phyloP scores from a whole-genome alignment of 129 eudicot genomes.

The Dittrichia graveolens region DNA sequence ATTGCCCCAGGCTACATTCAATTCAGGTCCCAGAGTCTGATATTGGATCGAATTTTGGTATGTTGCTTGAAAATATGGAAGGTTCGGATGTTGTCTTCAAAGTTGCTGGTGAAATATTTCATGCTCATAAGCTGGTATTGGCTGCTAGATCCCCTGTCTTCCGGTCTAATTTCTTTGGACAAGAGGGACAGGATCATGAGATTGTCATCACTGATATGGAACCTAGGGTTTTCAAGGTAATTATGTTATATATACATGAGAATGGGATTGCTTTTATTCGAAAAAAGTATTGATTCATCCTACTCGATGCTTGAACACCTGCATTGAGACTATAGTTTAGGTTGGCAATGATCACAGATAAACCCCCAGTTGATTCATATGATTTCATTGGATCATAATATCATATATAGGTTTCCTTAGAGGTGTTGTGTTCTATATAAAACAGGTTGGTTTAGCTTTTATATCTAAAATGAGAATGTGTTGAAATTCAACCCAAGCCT shows the following conservation, averaged over 20 bases:
- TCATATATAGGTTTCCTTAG: neutral
- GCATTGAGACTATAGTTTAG: neutral
- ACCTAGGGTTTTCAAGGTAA: slow-evolving; percentile 77
- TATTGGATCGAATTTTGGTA: slow-evolving; percentile 78
- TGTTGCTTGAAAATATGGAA: slow-evolving; percentile 70
- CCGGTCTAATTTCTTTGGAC: slow-evolving; percentile 44
- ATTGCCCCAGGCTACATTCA: slow-evolving; percentile 68
- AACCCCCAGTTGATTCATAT: neutral
- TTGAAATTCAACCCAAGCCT: neutral
- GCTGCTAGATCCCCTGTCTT: slow-evolving; percentile 80
- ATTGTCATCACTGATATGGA: slow-evolving; percentile 63
- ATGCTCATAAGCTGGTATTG: slow-evolving; percentile 87
- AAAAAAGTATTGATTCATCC: too few relatives aligned
- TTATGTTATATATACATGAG: neutral
- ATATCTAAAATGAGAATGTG: neutral
- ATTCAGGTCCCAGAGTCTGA: slow-evolving; percentile 77
- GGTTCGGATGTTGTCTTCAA: slow-evolving; percentile 73
- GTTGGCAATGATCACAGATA: neutral
- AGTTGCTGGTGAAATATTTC: slow-evolving; percentile 70
- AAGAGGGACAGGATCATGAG: slow-evolving; percentile 55
- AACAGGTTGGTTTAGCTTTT: neutral
- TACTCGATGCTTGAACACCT: too few relatives aligned
- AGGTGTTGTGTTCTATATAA: neutral
- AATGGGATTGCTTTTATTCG: neutral
- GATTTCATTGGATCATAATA: neutral